Conservation (phyloP, 108 stramenopile species). For the Cyclotella baltica region DNA sequence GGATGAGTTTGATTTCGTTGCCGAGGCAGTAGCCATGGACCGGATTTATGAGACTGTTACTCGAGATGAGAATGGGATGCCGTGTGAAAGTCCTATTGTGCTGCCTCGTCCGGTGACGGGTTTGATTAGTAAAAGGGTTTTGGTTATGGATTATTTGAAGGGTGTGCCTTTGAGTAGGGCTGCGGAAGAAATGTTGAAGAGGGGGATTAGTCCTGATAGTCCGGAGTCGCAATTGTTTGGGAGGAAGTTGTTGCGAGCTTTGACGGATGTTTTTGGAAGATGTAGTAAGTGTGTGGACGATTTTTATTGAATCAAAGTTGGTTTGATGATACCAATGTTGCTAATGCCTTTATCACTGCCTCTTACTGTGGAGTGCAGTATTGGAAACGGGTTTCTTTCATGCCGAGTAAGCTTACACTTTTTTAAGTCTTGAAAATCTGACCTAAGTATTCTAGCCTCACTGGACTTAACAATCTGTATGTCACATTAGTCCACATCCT, state of each 20-base stretch:
- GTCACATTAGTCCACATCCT: slow-evolving; percentile 51
- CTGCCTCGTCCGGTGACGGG: slow-evolving; percentile 90
- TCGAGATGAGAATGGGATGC: slow-evolving; percentile 57
- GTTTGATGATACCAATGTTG: neutral
- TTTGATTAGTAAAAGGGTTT: slow-evolving; percentile 82
- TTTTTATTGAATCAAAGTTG: neutral
- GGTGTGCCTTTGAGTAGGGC: slow-evolving; percentile 91
- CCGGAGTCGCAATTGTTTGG: slow-evolving; percentile 94
- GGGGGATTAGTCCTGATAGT: slow-evolving; percentile 83
- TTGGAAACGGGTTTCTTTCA: slow-evolving; percentile 96
- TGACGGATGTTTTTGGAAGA: slow-evolving; percentile 93
- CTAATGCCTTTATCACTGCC: too few relatives aligned
- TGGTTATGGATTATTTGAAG: slow-evolving; percentile 94
- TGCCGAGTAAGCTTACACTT: slow-evolving; percentile 57
- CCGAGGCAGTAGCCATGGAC: slow-evolving; percentile 96
- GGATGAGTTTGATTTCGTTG: slow-evolving; percentile 96
- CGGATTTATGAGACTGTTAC: slow-evolving; percentile 80
- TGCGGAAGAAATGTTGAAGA: slow-evolving; percentile 87
- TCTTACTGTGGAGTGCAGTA: slow-evolving; percentile 18
- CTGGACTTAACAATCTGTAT: neutral
- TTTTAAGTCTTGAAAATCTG: neutral
- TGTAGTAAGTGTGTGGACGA: slow-evolving; percentile 44
- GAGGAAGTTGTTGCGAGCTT: slow-evolving; percentile 70
- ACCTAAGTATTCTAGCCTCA: neutral
- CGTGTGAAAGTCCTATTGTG: slow-evolving; percentile 78